These are phyloP conservation scores for Kalmanozyma brasiliensis DNA, from an alignment of 1,284 basidiomycete species.

Conservation along the genomic window DNA sequence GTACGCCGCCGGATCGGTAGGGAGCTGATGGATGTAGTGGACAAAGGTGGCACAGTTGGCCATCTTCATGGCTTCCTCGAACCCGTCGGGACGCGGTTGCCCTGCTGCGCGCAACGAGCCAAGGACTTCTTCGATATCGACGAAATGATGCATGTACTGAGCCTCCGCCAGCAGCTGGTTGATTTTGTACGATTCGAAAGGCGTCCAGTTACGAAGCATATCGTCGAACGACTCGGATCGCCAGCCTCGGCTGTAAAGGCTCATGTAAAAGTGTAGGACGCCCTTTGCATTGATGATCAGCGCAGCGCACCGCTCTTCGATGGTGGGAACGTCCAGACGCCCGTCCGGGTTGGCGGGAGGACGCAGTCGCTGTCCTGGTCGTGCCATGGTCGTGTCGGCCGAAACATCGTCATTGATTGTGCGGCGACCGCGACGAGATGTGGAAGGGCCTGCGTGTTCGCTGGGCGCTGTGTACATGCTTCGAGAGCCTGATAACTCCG, in stretches of 20 bases:
- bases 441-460: conserved; percentile 1
- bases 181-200: conserved; percentile 54
- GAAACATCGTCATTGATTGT: conserved; percentile 1
- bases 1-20: conserved; percentile 21
- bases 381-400: conserved; percentile 28
- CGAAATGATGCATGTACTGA: conserved; percentile 54
- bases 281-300: conserved; percentile 47
- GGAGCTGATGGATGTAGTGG: conserved; percentile 55
- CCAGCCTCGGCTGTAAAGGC: conserved; percentile 36
- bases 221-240: conserved; percentile 40
- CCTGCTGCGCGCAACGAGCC: conserved; percentile 26
- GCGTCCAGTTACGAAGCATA: conserved; percentile 50
- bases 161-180: conserved; percentile 51
- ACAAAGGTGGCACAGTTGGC: conserved; percentile 60
- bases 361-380: conserved; percentile 43
- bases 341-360: conserved; percentile 36
- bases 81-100: conserved; percentile 23
- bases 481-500: conserved; percentile 14
- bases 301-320: conserved; percentile 49
- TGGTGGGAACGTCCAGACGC: conserved; percentile 39
- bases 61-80: conserved; percentile 51
- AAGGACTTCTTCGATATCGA: conserved; percentile 46
- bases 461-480: conserved; percentile 24
- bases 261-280: conserved; percentile 52
- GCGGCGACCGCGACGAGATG: conserved; percentile 10